phyloP scores from a whole-genome alignment of 805 yeast genomes.

The Saccharomycopsis sp. region DNA sequence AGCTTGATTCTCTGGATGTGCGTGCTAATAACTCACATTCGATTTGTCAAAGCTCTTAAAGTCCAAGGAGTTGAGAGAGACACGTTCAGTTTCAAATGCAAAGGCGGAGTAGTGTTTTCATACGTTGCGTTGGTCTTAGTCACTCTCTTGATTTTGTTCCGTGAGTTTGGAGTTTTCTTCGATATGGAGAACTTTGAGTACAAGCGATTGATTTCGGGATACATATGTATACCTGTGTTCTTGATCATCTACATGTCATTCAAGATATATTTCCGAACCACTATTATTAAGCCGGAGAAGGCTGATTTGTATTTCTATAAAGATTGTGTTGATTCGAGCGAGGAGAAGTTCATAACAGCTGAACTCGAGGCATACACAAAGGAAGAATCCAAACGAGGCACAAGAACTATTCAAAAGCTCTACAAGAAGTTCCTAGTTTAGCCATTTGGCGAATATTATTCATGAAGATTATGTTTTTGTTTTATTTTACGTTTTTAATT shows the following conservation, averaged over 20 bases:
- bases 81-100: constrained; percentile 34
- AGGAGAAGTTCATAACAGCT: constrained; percentile 24
- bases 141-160: constrained; percentile 32
- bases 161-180: constrained; percentile 40
- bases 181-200: constrained; percentile 33
- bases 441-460: not conserved
- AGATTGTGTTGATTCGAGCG: constrained; percentile 41
- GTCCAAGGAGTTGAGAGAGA: constrained; percentile 38
- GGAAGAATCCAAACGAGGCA: not conserved
- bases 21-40: constrained; percentile 37
- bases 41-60: constrained; percentile 39
- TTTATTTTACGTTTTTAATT: no score
- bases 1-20: constrained; percentile 42
- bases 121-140: constrained; percentile 34
- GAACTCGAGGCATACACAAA: constrained; percentile 8
- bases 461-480: not conserved
- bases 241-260: constrained; percentile 32
- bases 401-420: not conserved
- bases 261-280: constrained; percentile 35
- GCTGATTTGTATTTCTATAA: constrained; percentile 38
- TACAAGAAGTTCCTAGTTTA: constrained; percentile 1
- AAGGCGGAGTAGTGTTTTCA: constrained; percentile 39
- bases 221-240: constrained; percentile 30
- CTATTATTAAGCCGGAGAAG: constrained; percentile 29
- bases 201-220: constrained; percentile 37